Conservation (phyloP, 164 flowering plant genomes). For the Tinospora cordifolia region DNA sequence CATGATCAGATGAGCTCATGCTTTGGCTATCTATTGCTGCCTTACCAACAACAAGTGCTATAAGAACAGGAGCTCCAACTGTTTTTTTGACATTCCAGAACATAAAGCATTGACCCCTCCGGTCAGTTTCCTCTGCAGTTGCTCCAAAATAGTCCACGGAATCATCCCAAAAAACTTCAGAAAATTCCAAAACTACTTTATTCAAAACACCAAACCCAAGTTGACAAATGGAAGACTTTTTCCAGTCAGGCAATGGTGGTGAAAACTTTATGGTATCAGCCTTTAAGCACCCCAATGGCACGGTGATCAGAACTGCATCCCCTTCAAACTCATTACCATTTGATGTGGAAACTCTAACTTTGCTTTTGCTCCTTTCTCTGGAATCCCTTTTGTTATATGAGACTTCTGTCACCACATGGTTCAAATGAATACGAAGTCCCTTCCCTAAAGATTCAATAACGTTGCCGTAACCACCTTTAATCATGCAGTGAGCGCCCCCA, state of each 20-base stretch:
- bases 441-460: slow-evolving; percentile 77
- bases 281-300: slow-evolving; percentile 97
- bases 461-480: slow-evolving; percentile 92
- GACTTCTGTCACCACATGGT: slow-evolving; percentile 73
- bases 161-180: slow-evolving; percentile 94
- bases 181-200: slow-evolving; percentile 84
- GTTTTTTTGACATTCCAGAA: slow-evolving; percentile 97
- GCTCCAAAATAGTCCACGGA: slow-evolving; percentile 97
- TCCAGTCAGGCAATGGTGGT: slow-evolving; percentile 88
- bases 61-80: slow-evolving; percentile 92
- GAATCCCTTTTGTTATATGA: slow-evolving; percentile 31
- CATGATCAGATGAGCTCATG: slow-evolving; percentile 63
- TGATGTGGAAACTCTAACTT: slow-evolving; percentile 67
- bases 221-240: slow-evolving; percentile 59
- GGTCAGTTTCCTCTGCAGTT: slow-evolving; percentile 77
- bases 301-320: slow-evolving; percentile 85
- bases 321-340: slow-evolving; percentile 69
- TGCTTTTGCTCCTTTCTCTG: slow-evolving; percentile 21
- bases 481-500: slow-evolving; percentile 99
- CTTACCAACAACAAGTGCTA: slow-evolving; percentile 91
- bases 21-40: slow-evolving; percentile 79
- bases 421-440: slow-evolving; percentile 58
- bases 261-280: slow-evolving; percentile 72
- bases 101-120: slow-evolving; percentile 93
- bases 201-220: slow-evolving; percentile 98